A percentile compares a stretch with the other conserved stretches of the same genome.
These are phyloP conservation scores for Spongispora temasekensis DNA, from an alignment of 1,284 basidiomycete genomes.

Conservation along the genomic window DNA sequence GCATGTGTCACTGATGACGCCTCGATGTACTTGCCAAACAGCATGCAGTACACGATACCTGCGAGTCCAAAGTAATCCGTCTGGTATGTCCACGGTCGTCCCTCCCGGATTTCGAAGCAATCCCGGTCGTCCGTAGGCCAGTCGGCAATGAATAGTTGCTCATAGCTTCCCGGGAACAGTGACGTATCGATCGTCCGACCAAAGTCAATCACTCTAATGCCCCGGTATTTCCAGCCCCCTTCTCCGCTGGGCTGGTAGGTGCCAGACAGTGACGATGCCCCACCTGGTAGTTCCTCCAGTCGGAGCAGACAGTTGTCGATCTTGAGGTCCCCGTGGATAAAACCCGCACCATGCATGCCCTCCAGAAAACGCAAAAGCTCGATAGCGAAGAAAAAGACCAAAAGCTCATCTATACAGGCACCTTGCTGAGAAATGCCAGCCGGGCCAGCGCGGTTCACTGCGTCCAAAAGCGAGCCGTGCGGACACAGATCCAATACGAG, in stretches of 20 bases:
- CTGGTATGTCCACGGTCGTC: constrained; percentile 88
- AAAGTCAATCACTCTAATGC: constrained; percentile 94
- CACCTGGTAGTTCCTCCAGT: constrained; percentile 79
- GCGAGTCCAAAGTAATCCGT: constrained; percentile 96
- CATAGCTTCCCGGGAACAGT: constrained; percentile 63
- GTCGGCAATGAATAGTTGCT: constrained; percentile 83
- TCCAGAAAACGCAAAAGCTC: constrained; percentile 88
- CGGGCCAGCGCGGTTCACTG: constrained; percentile 82
- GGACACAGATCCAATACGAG: constrained; percentile 87
- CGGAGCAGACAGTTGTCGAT: constrained; percentile 98
- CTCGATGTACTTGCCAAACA: constrained; percentile 95
- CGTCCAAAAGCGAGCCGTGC: constrained; percentile 92
- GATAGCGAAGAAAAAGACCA: constrained; percentile 94
- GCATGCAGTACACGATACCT: constrained; percentile 90
- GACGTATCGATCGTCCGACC: constrained; percentile 89
- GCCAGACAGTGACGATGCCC: constrained; percentile 69
- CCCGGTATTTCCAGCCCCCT: constrained; percentile 86
- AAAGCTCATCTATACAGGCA: constrained; percentile 89
- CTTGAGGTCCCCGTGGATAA: constrained; percentile 98
- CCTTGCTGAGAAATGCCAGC: constrained; percentile 73
- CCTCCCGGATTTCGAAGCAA: constrained; percentile 87
- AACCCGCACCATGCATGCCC: constrained; percentile 76
- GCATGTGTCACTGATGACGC: constrained; percentile 52
- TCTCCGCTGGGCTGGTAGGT: constrained; percentile 76
- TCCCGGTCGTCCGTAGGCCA: constrained; percentile 89